Evolutionary conservation across 441 rosid genomes (phyloP), one percentile per base, ranked within the genome.

Genomic region (Manihot esculenta): DNA sequence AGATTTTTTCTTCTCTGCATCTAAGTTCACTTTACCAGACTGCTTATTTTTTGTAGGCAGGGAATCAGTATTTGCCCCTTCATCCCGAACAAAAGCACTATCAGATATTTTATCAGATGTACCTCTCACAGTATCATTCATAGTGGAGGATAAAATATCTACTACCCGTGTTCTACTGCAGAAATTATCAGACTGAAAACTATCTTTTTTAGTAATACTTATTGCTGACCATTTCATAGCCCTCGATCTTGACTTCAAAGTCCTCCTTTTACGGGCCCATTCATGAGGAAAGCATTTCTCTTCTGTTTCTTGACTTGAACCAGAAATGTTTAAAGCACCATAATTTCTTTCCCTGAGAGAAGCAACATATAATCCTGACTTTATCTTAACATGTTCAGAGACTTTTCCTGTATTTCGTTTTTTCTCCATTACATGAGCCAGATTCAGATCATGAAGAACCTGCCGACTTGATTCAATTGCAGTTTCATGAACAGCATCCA

Each of bases 401-500:
- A 3, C 64, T 10, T 60, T 60, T 7, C 14, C 2, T 60, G n/a
- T 60, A 3, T 60, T 33, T 60, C 47, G 47, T 17, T 17, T 35
- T 60, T 23, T 55, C 3, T 55, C 30, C 13, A 21, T 23, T 9
- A 4, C 59, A 10, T 2, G 5, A 10, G 44, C 8, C 23, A 17
- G 45, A 2, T 15, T 8, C 8, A 17, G 45, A 35, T 60, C 38
- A 33, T 3, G 21, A 17, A 58, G 35, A 58, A 5, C 62, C 38
- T 26, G 62, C 53, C 44, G 64, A 30, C 70, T 69, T 62, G 71
- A 55, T 67, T 68, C 62, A 53, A 66, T 64, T 4, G 63, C 76
- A 47, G 76, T 80, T 20, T 75, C 81, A 76, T 58, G 61, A 74
- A 71, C 68, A 41, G 61, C 78, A 15, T 75, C 82, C 76, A 61